Evolutionary conservation across 1,284 basidiomycete genomes (phyloP).

Genomic region (Takashimella koratensis): DNA sequence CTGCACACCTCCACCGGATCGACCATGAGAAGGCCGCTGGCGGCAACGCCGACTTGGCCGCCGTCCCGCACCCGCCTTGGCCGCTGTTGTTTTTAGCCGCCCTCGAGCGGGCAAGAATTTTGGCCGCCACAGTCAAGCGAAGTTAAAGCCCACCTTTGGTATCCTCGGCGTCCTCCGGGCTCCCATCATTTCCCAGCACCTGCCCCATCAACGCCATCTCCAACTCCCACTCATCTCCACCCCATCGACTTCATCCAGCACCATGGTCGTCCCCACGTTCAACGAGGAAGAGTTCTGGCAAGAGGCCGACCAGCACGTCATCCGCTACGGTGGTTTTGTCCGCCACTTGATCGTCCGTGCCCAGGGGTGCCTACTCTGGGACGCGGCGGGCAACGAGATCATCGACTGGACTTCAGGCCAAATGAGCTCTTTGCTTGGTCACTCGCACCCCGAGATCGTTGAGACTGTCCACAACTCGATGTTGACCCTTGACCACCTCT

Average conservation of each 20-base stretch:
- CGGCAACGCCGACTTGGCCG: too few relatives aligned
- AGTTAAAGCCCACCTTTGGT: too few relatives aligned
- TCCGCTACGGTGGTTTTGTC: conserved; percentile 23
- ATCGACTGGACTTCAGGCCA: conserved; percentile 41
- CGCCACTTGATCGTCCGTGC: conserved; percentile 18
- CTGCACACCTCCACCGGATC: too few relatives aligned
- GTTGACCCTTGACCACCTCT: conserved; percentile 36
- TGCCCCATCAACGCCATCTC: background rate
- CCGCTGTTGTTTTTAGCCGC: too few relatives aligned
- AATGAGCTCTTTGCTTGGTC: conserved; percentile 34
- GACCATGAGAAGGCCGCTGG: too few relatives aligned
- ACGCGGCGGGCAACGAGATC: conserved; percentile 29
- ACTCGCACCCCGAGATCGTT: conserved; percentile 38
- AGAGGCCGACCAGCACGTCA: conserved; percentile 17
- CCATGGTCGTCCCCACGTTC: conserved; percentile 1
- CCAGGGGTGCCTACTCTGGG: conserved; percentile 18
- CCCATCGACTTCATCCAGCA: background rate
- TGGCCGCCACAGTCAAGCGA: too few relatives aligned
- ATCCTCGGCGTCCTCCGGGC: too few relatives aligned
- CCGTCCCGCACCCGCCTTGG: too few relatives aligned
- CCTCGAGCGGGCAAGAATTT: too few relatives aligned
- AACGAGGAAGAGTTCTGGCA: conserved; percentile 22
- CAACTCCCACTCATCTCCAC: too few relatives aligned
- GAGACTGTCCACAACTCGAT: conserved; percentile 23
- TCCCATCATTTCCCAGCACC: background rate